Evolutionary conservation across 495 filamentous ascomycete species (phyloP).

Genomic region (Annulohypoxylon bovei): DNA sequence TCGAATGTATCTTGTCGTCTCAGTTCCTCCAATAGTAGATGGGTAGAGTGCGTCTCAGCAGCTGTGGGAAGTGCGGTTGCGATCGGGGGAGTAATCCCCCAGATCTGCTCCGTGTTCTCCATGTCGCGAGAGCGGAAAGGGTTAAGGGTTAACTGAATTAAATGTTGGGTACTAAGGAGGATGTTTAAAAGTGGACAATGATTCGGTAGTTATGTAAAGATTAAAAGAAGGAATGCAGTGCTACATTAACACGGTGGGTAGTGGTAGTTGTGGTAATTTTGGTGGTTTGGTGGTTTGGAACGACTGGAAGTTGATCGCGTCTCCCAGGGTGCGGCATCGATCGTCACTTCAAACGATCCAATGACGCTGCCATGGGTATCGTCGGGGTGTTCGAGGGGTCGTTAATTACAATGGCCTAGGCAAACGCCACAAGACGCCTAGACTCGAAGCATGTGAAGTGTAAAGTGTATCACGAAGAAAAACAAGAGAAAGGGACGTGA

Average conservation of each 20-base stretch:
- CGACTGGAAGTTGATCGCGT: slow-evolving; percentile 10
- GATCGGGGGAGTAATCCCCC: slow-evolving; percentile 87
- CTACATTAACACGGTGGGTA: slow-evolving; percentile 3
- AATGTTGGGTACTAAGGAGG: neutral
- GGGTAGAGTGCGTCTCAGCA: slow-evolving; percentile 76
- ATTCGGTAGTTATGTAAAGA: neutral
- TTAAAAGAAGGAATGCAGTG: slow-evolving; percentile 9
- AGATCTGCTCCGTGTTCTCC: slow-evolving; percentile 54
- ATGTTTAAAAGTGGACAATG: neutral
- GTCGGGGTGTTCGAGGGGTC: slow-evolving; percentile 1
- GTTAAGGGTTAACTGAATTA: neutral
- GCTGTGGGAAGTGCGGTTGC: slow-evolving; percentile 78
- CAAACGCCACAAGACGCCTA: slow-evolving; percentile 1
- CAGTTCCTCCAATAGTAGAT: slow-evolving; percentile 81
- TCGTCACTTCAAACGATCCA: slow-evolving; percentile 20
- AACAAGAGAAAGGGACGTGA: neutral
- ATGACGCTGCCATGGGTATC: slow-evolving; percentile 20
- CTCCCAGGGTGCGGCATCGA: slow-evolving; percentile 21
- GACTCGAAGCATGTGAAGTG: slow-evolving; percentile 1
- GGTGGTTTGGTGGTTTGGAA: neutral
- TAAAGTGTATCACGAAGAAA: neutral
- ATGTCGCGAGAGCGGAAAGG: slow-evolving; percentile 10
- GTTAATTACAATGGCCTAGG: neutral
- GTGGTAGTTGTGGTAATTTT: neutral
- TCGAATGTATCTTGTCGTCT: slow-evolving; percentile 93